Evolutionary conservation across 305 asterid genomes (phyloP), one percentile per base, ranked within the genome.

Genomic region (Striga hermonthica): DNA sequence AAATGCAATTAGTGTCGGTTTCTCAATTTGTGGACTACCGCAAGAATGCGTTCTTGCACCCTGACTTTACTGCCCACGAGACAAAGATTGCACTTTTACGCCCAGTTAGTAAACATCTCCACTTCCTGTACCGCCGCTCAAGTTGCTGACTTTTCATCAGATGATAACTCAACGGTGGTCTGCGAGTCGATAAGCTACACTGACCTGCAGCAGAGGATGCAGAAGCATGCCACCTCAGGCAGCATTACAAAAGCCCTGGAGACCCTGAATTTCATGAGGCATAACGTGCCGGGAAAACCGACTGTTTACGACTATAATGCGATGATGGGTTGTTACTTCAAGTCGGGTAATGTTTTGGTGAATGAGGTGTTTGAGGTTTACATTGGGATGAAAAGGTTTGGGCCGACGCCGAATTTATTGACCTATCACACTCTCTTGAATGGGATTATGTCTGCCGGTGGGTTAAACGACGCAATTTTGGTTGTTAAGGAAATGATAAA

Each of bases 381-480:
- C 75, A 13, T 59, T 14, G 65, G 68, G 62, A 81, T 87, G 95
- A 81, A 78, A 71, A 74, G 72, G 56, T 78, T 53, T 52, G 95
- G 91, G 12, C 89, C 84, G 4, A 40, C n/a, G 7, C 95, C 95
- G 4, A 80, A 87, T 79, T 76, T 76, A 31, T 52, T 65, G 36
- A 87, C 91, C 31, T 84, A 74, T 68, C 68, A 69, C 7, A 77
- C 67, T 6, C 73, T 84, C 45, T 66, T 80, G 74, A 79, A 82
- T 73, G 92, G 89, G 62, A 28, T 76, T 66, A 50, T 75, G 13
- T 72, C 68, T 6, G n/a, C 44, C 60, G 90, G 86, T 45, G 56
- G 76, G 44, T 73, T 75, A 62, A 75, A 74, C 52, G 64, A 78
- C 70, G 93, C 83, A 35, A 62, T 85, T 60, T 70, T 41, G 72